phyloP scores from a whole-genome alignment of 371 early-diverging fungal genomes.

The Entomophthora muscae region DNA sequence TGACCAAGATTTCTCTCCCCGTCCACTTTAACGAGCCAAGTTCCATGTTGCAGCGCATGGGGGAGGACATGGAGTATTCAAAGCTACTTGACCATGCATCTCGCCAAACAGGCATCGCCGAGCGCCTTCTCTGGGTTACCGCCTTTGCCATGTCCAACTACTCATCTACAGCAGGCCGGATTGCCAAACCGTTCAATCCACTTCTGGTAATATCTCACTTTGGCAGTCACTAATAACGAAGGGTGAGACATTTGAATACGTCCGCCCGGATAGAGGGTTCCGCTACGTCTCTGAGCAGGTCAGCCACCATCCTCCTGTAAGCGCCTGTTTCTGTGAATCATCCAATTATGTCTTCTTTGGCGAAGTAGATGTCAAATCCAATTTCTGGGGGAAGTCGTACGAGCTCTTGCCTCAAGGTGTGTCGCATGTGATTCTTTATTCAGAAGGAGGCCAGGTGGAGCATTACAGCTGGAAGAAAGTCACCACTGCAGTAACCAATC shows the following conservation, averaged over 20 bases:
- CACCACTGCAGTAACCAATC: conserved; percentile 60
- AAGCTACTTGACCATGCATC: conserved; percentile 53
- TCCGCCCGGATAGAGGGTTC: conserved; percentile 40
- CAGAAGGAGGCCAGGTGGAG: conserved; percentile 25
- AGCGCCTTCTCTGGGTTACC: conserved; percentile 52
- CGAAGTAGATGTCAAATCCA: conserved; percentile 57
- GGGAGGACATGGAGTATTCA: conserved; percentile 67
- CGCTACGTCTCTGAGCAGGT: conserved; percentile 74
- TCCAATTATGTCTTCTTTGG: conserved; percentile 53
- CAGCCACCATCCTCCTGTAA: conserved; percentile 69
- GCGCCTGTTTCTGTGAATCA: conserved; percentile 68
- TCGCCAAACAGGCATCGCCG: conserved; percentile 25
- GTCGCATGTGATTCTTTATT: conserved; percentile 43
- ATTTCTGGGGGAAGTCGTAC: conserved; percentile 66
- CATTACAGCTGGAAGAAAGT: conserved; percentile 71
- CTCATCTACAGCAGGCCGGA: conserved; percentile 51
- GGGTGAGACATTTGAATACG: conserved; percentile 77
- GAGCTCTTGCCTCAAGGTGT: conserved; percentile 57
- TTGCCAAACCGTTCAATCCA: conserved; percentile 78
- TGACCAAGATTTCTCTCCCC: conserved; percentile 61
- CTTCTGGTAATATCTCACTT: conserved; percentile 24
- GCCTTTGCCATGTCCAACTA: conserved; percentile 76
- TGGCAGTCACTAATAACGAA: conserved; percentile 7
- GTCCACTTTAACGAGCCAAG: conserved; percentile 79
- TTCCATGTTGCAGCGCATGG: conserved; percentile 62